Percentiles rank a stretch among this genome's conserved stretches.
These are phyloP conservation scores for Cryptococcus hybrid DNA, from an alignment of 1,284 basidiomycete species.

Conservation along the genomic window DNA sequence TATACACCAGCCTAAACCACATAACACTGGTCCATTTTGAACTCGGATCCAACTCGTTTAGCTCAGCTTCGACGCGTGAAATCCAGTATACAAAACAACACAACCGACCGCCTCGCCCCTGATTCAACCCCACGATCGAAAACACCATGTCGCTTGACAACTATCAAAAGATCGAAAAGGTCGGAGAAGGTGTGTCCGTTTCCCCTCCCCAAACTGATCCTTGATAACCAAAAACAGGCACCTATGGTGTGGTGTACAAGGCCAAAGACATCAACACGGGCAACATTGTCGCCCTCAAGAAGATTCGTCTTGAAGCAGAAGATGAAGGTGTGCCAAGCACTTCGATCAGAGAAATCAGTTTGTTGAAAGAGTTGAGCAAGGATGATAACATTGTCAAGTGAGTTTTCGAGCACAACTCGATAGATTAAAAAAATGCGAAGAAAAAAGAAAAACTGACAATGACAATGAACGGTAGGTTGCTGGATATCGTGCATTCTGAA, in stretches of 20 bases:
- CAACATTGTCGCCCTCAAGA: conserved; percentile 89
- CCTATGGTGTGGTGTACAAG: conserved; percentile 98
- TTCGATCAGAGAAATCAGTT: conserved; percentile 94
- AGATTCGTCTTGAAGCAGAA: conserved; percentile 96
- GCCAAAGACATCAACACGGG: conserved; percentile 73
- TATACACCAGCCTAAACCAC: no score
- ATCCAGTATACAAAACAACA: no score
- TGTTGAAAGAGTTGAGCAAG: conserved; percentile 87
- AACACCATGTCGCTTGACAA: conserved; percentile 47
- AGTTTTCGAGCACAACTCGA: conserved; percentile 11
- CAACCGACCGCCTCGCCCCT: no score
- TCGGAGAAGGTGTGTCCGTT: conserved; percentile 56
- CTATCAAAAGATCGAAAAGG: conserved; percentile 74
- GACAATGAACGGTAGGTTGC: conserved; percentile 59
- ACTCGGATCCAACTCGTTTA: no score
- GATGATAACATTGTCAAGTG: conserved; percentile 88
- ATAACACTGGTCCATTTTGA: no score
- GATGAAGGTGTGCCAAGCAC: conserved; percentile 93
- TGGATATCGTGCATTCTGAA: conserved; percentile 98
- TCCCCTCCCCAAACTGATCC: no score
- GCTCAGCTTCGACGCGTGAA: no score
- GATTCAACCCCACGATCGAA: no score
- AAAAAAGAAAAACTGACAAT: no score
- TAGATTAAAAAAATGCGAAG: no score
- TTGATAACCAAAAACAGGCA: conserved; percentile 62